Base-by-base conservation (phyloP, 305 asterid species). In the Fraxinus angustifolia region DNA sequence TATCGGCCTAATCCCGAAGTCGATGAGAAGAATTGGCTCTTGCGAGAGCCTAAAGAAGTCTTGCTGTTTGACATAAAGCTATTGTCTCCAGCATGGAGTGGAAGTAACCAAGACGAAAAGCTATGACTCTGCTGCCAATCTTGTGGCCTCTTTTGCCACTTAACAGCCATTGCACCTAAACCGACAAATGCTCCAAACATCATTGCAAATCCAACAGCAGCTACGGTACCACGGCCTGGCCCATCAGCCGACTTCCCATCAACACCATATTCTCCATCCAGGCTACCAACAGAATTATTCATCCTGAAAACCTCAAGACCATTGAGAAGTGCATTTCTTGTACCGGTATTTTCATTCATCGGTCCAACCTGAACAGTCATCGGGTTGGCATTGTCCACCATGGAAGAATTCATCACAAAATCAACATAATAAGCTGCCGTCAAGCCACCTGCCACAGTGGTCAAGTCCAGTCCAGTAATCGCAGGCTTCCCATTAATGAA, bases 181-280 rank as follows among this genome's bases (percentile, higher is more conserved):
- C 99, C 99, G 2, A 90, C 85, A 81, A 96, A 94, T 0, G 98
- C 97, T 14, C 97, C 98, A 35, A 96, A 93, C 99, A 94, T 96
- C 99, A 96, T 94, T 1, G 98, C 98, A 73, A 96, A 94, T 38
- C 99, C 98, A 21, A 96, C 98, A 0, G 97, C 93, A 2, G 98
- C 98, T 1, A 94, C 97, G 0, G 98, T 87, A 3, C 91, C 91
- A 71, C 86, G 89, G 80, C 80, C 79, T 1, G 89, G 78, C 35
- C 89, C 90, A 0, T 58, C 82, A 1, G 84, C 88, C 17, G 70
- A 65, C 17, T 75, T 78, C 21, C 93, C 98, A 48, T 88, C 82
- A 1, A 85, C 85, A 12, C 95, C 98, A 48, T 83, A 91, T 68
- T 91, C 95, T 8, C 97, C 99, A 38, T 92, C 96, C 58, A 96